Percentiles rank a stretch among this genome's conserved stretches.
These are phyloP conservation scores for Aspergillus sojae DNA, from an alignment of 2,329 filamentous ascomycete species.

Conservation along the genomic window DNA sequence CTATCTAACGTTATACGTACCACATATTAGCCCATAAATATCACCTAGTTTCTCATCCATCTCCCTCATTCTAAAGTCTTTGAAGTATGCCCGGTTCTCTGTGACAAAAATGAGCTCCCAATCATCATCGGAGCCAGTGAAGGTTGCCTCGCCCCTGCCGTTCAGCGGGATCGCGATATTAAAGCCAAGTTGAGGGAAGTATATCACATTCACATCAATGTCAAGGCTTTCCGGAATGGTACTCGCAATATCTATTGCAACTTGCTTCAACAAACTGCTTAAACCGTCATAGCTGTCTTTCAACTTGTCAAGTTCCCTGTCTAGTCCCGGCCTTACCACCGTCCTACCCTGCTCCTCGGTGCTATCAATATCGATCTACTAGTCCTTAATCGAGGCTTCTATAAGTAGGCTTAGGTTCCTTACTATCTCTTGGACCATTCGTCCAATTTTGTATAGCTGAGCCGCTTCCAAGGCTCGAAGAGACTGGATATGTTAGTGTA, in stretches of 20 bases:
- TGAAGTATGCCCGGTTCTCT: constrained; percentile 77
- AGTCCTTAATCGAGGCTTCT: constrained; percentile 14
- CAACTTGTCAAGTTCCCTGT: constrained; percentile 73
- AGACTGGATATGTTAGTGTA: constrained; percentile 47
- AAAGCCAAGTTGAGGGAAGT: constrained; percentile 90
- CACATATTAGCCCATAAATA: constrained; percentile 79
- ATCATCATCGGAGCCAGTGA: constrained; percentile 63
- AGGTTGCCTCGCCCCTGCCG: constrained; percentile 61
- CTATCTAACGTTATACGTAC: constrained; percentile 45
- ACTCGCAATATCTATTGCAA: constrained; percentile 65
- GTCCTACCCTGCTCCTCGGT: constrained; percentile 72
- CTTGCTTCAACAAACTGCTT: constrained; percentile 69
- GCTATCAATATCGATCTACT: constrained; percentile 73
- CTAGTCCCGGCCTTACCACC: constrained; percentile 71
- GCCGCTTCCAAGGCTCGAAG: constrained; percentile 60
- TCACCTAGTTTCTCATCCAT: constrained; percentile 84
- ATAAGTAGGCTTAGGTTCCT: background rate
- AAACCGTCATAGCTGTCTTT: constrained; percentile 79
- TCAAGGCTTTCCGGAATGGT: constrained; percentile 62
- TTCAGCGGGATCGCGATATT: constrained; percentile 73
- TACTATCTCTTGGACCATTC: constrained; percentile 68
- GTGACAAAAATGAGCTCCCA: constrained; percentile 82
- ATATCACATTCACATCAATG: constrained; percentile 73
- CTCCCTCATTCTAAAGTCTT: constrained; percentile 77
- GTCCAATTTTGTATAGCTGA: constrained; percentile 67